Evolutionary conservation across 2,329 filamentous ascomycete genomes (phyloP).

Genomic region (Alternaria sp.): DNA sequence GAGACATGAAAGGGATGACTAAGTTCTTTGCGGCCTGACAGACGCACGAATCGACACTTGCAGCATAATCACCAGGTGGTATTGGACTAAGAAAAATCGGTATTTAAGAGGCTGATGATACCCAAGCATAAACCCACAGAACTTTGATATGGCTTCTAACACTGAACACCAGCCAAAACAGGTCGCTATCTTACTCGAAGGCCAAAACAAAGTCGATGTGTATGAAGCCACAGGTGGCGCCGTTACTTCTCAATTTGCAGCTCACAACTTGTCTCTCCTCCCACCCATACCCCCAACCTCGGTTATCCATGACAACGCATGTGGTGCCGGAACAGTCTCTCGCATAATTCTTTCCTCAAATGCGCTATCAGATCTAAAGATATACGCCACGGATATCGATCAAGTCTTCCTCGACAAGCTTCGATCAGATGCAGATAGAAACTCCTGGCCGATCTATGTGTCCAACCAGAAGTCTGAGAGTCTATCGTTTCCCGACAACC

Average conservation of each 20-base stretch:
- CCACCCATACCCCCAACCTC: slow-evolving; percentile 34
- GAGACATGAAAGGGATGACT: neutral
- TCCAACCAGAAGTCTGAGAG: slow-evolving; percentile 29
- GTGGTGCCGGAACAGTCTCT: slow-evolving; percentile 43
- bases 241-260: slow-evolving; percentile 38
- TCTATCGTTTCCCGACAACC: slow-evolving; percentile 35
- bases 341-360: slow-evolving; percentile 29
- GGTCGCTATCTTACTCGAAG: slow-evolving; percentile 33
- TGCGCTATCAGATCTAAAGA: slow-evolving; percentile 21
- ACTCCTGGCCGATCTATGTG: slow-evolving; percentile 37
- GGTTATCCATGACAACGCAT: slow-evolving; percentile 49
- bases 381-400: slow-evolving; percentile 46
- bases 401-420: slow-evolving; percentile 37
- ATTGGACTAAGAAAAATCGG: neutral
- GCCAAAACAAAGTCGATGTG: slow-evolving; percentile 33
- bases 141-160: slow-evolving; percentile 24
- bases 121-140: neutral
- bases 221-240: slow-evolving; percentile 43
- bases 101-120: neutral
- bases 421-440: slow-evolving; percentile 12
- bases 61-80: neutral
- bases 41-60: neutral
- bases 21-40: neutral
- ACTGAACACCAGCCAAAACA: slow-evolving; percentile 30
- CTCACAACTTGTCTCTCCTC: slow-evolving; percentile 39